These are phyloP conservation scores for Cucumis hystrix DNA, from an alignment of 306 rosid genomes.

Conservation along the genomic window DNA sequence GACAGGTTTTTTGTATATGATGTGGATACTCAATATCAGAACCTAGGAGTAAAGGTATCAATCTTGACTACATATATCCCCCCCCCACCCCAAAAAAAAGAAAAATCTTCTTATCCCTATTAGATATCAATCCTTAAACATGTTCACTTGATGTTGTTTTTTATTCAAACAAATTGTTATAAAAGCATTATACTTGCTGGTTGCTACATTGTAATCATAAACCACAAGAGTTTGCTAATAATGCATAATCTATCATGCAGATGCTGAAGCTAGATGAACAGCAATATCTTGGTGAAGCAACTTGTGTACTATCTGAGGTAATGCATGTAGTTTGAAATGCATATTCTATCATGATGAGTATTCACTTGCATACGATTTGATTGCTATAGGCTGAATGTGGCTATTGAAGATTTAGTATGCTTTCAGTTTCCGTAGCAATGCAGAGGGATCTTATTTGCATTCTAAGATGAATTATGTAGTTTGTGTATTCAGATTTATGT, in stretches of 20 bases:
- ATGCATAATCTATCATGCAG: conserved; percentile 35
- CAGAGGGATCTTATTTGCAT: not conserved
- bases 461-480: not conserved
- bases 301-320: conserved; percentile 82
- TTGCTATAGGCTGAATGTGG: not conserved
- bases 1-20: conserved; percentile 84
- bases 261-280: conserved; percentile 93
- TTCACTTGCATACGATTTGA: not conserved
- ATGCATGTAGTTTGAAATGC: conserved; percentile 12
- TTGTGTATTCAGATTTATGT: not conserved
- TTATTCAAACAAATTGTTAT: not conserved
- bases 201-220: not conserved
- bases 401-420: not conserved
- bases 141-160: not conserved
- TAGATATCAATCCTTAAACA: not conserved
- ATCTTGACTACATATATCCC: not conserved
- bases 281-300: conserved; percentile 89
- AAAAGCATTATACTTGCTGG: not conserved
- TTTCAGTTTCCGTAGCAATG: not conserved
- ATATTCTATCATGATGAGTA: not conserved
- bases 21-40: conserved; percentile 79
- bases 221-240: not conserved
- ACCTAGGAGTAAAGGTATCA: conserved; percentile 63
- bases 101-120: not conserved
- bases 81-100: too few species aligned